Evolutionary conservation across 2,329 filamentous ascomycete species (phyloP), one percentile per base, ranked within the genome.

Genomic region (Arthrobotrys entomopaga): DNA sequence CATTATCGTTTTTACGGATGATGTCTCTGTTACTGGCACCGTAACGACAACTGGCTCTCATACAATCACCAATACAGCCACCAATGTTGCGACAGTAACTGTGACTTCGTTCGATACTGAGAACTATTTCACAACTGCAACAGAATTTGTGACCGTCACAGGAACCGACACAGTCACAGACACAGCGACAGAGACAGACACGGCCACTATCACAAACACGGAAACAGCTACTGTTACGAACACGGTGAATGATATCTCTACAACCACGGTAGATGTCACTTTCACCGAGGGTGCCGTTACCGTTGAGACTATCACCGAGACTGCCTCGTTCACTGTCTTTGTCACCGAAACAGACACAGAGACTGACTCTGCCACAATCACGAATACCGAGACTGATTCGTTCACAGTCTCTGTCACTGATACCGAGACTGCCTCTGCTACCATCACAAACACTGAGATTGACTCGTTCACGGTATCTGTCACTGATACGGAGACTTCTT

Each of bases 111-210:
- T 13, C 2, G 29, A 54, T 29, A 60, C 54, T 22, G 54, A 67
- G 38, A 67, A 48, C 1, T 67, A 60, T 29, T 19, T 53, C 38
- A 67, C 64, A 7, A 60, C 56, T 15, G 54, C 52, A n/a, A 52
- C 22, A 0, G 1, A 1, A 2, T 26, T 38, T 3, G 42, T 49
- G 10, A 66, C 63, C 5, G 42, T 58, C 13, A 66, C 63, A 16
- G 63, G 53, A 16, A 60, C 56, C 7, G 49, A 38, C 22, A 54
- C 48, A 1, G 63, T 42, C 19, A 53, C 19, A 2, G 19, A 40
- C n/a, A 46, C 29, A 4, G 43, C 20, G 2, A 66, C 63, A 15
- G 15, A 59, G 16, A 59, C 29, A 3, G n/a, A 46, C 8, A 67
- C 64, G 1, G 48, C 46, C 11, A 67, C 49, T 2, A 54, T 54